Base-by-base conservation (phyloP, 73 alveolate species). In the Paramecium sonneborni region DNA sequence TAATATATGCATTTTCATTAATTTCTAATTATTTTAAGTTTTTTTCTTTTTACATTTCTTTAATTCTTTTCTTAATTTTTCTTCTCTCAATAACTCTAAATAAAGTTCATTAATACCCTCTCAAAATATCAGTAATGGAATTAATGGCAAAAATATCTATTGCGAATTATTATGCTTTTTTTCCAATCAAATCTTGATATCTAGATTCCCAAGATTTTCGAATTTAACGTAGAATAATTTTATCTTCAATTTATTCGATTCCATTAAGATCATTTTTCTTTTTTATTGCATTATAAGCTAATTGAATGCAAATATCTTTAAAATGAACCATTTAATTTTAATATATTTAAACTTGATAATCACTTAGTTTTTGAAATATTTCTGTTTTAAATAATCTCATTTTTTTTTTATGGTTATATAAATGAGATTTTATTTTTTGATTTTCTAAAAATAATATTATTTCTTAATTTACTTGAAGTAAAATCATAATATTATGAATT, bases 311-410 rank as follows among this genome's bases (percentile, higher is more conserved):
- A 52, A 30, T 85, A 44, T 44, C 92, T 21, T 84, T 84, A 21
- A 84, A 79, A 79, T 79, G 92, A 35, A 79, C 23, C 39, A 35
- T 23, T 10, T 79, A 30, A 79, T 79, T 79, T 46, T 79, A 8
- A 79, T 79, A 79, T 32, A 79, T 30, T 24, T 84, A 34, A 55
- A 79, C 23, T 23, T 79, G 14, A 34, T 23, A 55, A 20, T 30
- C 30, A 21, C 55, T 46, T 14, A 79, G 20, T 9, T 79, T 55
- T 79, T 43, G 28, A n/a, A 79, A 38, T 20, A 79, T 79, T 3
- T 46, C 92, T 41, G 18, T 84, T 35, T 41, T 35, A 14, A 37
- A 52, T 84, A 26, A 32, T 26, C 30, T 26, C 84, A 28, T 30
- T 9, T 43, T 84, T 84, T 48, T 84, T 21, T 84, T 46, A 55